These are phyloP conservation scores for Debaryomyces sp. DNA, from an alignment of 1,139 yeast genomes.

Conservation along the genomic window DNA sequence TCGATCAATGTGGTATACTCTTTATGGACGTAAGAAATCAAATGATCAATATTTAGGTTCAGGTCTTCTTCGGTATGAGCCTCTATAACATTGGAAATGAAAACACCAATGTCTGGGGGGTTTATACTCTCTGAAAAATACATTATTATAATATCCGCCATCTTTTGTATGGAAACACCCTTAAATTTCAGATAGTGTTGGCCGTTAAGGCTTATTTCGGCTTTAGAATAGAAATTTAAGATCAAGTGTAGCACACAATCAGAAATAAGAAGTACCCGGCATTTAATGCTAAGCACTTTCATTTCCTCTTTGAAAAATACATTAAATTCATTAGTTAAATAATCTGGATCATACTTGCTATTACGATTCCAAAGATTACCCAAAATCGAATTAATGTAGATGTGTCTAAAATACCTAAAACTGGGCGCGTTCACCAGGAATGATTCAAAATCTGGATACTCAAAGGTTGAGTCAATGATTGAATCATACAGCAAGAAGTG, in stretches of 20 bases:
- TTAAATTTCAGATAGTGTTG: neutral
- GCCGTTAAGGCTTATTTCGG: neutral
- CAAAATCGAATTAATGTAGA: constrained; percentile 10
- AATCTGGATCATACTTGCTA: neutral
- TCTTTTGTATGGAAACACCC: neutral
- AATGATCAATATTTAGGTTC: neutral
- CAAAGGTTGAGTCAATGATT: constrained; percentile 6
- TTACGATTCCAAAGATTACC: constrained; percentile 1
- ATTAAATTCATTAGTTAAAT: constrained; percentile 2
- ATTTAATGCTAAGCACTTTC: neutral
- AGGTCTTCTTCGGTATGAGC: neutral
- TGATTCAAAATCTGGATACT: constrained; percentile 6
- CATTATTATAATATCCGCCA: neutral
- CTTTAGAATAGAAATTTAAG: constrained; percentile 1
- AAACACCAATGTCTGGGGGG: neutral
- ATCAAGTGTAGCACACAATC: constrained; percentile 3
- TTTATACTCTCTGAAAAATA: neutral
- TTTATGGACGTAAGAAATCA: neutral
- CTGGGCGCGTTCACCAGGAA: constrained; percentile 1
- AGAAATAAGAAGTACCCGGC: neutral
- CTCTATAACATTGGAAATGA: neutral
- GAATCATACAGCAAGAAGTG: neutral
- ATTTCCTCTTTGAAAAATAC: constrained; percentile 5
- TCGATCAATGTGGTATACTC: neutral
- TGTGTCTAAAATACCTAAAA: constrained; percentile 9